Base-by-base conservation (phyloP, 495 filamentous ascomycete species). In the Tetracladium setigerum region DNA sequence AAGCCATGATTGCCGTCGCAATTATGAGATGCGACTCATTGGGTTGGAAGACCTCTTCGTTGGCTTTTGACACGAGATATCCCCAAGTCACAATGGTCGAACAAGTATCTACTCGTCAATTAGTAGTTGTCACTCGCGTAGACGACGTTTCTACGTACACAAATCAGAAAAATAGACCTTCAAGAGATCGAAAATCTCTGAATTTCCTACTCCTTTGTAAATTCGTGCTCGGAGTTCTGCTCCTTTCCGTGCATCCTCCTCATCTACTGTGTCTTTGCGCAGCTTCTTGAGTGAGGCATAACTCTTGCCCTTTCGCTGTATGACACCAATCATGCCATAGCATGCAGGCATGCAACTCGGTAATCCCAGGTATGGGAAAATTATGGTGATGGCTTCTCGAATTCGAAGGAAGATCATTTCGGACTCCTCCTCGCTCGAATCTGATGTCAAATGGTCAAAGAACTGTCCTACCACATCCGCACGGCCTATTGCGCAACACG, bases 321-420 rank as follows among this genome's bases (percentile, higher is more conserved):
- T 9, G 10, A 43, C 30, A 27, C 41, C 41, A 43, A 43, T 27
- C 13, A 43, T 27, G 9, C 41, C 41, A 32, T 24, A 43, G 30
- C 41, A 43, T 8, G 41, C 41, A 24, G 41, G 41, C 6, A 43
- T 19, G 19, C 41, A 43, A 27, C 27, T 30, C 14, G 41, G 41
- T n/a, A 43, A 32, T 9, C 41, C 41, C 8, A 43, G 17, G 18
- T 24, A 43, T 8, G 41, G 41, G 27, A 24, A 43, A 32, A 19
- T 30, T 6, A 43, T 16, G 6, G 41, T 18, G 19, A 43, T 43
- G 7, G 41, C 41, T 43, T 43, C 41, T 43, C 18, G 17, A 19
- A 43, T 30, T 10, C 13, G 8, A 8, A 6, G 8, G 41, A 43
- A 43, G 18, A 32, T 16, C 14, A 24, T 30, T 19, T 16, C 8